These are phyloP conservation scores for Santalum album DNA, from an alignment of 164 flowering plant species.

Conservation along the genomic window DNA sequence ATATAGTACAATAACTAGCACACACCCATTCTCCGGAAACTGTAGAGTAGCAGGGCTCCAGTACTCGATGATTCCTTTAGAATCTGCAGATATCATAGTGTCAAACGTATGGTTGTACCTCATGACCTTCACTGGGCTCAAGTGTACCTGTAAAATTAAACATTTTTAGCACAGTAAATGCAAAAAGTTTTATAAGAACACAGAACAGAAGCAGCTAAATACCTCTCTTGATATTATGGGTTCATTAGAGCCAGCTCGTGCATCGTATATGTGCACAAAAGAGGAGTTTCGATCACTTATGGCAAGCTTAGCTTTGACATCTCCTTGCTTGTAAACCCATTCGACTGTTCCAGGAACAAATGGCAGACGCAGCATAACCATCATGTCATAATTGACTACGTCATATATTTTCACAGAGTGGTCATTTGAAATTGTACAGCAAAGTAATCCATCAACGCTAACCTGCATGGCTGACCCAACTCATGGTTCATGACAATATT, in stretches of 20 bases:
- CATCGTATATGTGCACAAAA: constrained; percentile 83
- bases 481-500: constrained; percentile 37
- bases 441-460: constrained; percentile 88
- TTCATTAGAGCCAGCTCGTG: constrained; percentile 77
- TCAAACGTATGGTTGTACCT: constrained; percentile 67
- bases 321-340: constrained; percentile 96
- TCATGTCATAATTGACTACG: constrained; percentile 98
- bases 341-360: constrained; percentile 77
- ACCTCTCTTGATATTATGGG: constrained; percentile 83
- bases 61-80: constrained; percentile 79
- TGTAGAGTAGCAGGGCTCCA: constrained; percentile 75
- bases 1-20: no score
- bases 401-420: constrained; percentile 88
- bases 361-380: constrained; percentile 91
- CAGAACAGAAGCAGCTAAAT: background rate
- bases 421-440: constrained; percentile 90
- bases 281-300: constrained; percentile 75
- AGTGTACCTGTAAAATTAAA: constrained; percentile 47
- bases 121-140: constrained; percentile 76
- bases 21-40: constrained; percentile 77
- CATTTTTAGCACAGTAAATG: background rate
- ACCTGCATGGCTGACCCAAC: constrained; percentile 77
- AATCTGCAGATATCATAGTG: constrained; percentile 78
- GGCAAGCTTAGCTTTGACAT: constrained; percentile 81
- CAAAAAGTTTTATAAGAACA: background rate